Conservation (phyloP, 345 rosid species). For the Lepidium aucheri region DNA sequence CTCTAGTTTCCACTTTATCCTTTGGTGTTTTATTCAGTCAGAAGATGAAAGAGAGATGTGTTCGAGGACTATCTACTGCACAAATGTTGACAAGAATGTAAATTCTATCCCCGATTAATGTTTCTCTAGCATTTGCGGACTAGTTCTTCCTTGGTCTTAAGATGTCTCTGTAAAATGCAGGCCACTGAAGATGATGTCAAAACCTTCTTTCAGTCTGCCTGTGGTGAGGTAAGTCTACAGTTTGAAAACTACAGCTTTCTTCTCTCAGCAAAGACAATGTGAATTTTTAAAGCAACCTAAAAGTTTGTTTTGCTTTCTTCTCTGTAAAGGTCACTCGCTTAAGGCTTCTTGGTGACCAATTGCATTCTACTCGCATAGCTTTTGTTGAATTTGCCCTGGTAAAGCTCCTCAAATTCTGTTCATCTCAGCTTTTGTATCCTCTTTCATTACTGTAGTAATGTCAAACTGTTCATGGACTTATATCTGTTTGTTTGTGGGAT, state of each 20-base stretch:
- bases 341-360: constrained; percentile 76
- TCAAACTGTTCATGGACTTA: background rate
- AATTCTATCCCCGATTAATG: background rate
- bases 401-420: constrained; percentile 12
- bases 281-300: background rate
- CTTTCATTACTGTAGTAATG: background rate
- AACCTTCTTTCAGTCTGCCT: constrained; percentile 56
- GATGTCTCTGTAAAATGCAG: constrained; percentile 27
- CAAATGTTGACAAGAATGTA: constrained; percentile 86
- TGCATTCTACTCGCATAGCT: constrained; percentile 83
- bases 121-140: background rate
- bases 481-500: constrained; percentile 1
- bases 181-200: constrained; percentile 63
- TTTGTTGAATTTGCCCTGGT: constrained; percentile 86
- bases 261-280: background rate
- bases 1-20: background rate
- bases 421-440: background rate
- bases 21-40: constrained; percentile 41
- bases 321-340: constrained; percentile 58
- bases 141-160: background rate
- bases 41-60: constrained; percentile 96
- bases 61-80: constrained; percentile 78
- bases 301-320: background rate
- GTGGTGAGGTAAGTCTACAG: constrained; percentile 69
- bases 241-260: background rate